Percentiles rank a stretch among this genome's conserved stretches.
These are phyloP conservation scores for Talaromyces sp. DNA, from an alignment of 2,329 filamentous ascomycete species.

Conservation along the genomic window DNA sequence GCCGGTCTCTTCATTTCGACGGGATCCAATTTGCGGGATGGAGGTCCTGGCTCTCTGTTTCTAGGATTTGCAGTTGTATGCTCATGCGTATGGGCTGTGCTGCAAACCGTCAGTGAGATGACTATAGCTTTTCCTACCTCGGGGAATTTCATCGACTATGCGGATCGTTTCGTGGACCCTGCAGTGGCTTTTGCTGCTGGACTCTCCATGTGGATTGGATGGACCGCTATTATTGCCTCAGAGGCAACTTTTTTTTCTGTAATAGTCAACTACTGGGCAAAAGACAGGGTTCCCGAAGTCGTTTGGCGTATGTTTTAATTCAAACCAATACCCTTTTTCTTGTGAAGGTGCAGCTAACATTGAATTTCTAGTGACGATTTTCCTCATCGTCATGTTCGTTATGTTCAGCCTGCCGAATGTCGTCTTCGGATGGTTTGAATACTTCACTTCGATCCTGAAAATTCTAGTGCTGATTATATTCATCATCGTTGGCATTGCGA, in stretches of 20 bases:
- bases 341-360: background rate
- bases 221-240: slow-evolving; percentile 15
- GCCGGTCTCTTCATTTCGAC: slow-evolving; percentile 5
- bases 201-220: slow-evolving; percentile 18
- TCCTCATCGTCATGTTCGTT: slow-evolving; percentile 12
- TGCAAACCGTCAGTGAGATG: slow-evolving; percentile 31
- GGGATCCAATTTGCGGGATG: slow-evolving; percentile 20
- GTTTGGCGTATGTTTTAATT: background rate
- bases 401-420: slow-evolving; percentile 23
- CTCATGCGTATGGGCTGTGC: slow-evolving; percentile 26
- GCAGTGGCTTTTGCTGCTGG: slow-evolving; percentile 35
- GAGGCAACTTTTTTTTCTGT: slow-evolving; percentile 20
- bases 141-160: slow-evolving; percentile 34
- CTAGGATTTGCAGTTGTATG: slow-evolving; percentile 26
- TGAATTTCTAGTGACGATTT: slow-evolving; percentile 15
- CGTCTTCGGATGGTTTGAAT: slow-evolving; percentile 34
- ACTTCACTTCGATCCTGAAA: slow-evolving; percentile 30
- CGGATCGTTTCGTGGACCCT: slow-evolving; percentile 33
- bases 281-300: slow-evolving; percentile 6
- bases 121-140: slow-evolving; percentile 32
- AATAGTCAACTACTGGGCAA: slow-evolving; percentile 19
- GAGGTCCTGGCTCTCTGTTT: slow-evolving; percentile 27
- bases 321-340: no score
- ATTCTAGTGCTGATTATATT: slow-evolving; percentile 32
- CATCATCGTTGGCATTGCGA: slow-evolving; percentile 30